These are phyloP conservation scores for Leishmania aethiopica DNA, from an alignment of 208 protist species.

Conservation along the genomic window DNA sequence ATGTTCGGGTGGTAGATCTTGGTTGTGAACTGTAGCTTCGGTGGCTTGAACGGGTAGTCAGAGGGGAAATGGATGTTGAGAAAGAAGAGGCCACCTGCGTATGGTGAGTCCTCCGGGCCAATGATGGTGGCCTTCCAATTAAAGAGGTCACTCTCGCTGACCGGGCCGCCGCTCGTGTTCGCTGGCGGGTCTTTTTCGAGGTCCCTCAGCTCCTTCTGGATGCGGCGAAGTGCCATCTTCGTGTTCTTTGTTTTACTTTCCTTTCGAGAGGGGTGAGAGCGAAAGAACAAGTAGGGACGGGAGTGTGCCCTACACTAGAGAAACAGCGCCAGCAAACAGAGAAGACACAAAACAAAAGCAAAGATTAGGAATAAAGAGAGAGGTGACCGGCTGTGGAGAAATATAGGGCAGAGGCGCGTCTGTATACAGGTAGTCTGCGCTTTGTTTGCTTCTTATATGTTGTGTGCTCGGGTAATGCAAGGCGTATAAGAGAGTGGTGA, in stretches of 20 bases:
- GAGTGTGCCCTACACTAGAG: not conserved
- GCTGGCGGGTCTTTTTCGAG: constrained; percentile 95
- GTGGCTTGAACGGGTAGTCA: constrained; percentile 98
- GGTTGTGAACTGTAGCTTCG: constrained; percentile 94
- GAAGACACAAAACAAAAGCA: not conserved
- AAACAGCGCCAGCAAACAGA: not conserved
- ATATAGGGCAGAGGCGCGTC: not conserved
- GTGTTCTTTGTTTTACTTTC: not conserved
- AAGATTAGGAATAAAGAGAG: constrained; percentile 10
- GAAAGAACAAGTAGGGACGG: constrained; percentile 13
- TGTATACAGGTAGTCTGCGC: not conserved
- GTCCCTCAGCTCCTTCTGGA: constrained; percentile 96
- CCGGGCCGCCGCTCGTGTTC: constrained; percentile 95
- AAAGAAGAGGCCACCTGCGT: constrained; percentile 98
- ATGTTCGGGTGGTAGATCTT: constrained; percentile 98
- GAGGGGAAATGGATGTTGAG: constrained; percentile 99
- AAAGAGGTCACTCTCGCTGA: constrained; percentile 95
- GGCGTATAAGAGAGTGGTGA: not conserved
- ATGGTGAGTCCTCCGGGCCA: constrained; percentile 96
- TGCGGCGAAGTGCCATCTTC: constrained; percentile 94
- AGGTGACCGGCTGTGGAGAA: not conserved
- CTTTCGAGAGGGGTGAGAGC: not conserved
- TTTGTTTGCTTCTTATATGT: not conserved
- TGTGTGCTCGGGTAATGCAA: not conserved
- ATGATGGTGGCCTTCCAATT: constrained; percentile 98